A percentile compares a stretch with the other conserved stretches of the same genome.
phyloP scores from a whole-genome alignment of 306 rosid species.

The Pyrus communis region DNA sequence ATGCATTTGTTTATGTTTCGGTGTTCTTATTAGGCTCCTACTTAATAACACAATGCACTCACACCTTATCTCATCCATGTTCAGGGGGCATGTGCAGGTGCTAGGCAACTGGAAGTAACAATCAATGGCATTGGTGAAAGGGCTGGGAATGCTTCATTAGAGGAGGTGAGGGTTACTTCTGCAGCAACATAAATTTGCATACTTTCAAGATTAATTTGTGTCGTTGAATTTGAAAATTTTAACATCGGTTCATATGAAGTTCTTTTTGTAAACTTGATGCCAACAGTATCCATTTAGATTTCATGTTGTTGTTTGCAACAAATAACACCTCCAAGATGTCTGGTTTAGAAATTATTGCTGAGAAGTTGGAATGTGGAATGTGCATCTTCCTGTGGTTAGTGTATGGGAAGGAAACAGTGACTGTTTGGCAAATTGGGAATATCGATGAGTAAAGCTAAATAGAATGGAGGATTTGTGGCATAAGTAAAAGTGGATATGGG shows the following conservation, averaged over 20 bases:
- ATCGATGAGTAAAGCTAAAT: background rate
- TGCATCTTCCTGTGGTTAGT: background rate
- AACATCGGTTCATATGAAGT: background rate
- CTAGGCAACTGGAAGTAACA: constrained; percentile 95
- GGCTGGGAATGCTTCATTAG: constrained; percentile 97
- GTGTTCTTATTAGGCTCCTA: background rate
- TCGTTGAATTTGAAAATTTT: background rate
- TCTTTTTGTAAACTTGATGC: background rate
- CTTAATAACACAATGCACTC: background rate
- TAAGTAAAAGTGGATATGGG: background rate
- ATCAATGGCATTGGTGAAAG: constrained; percentile 98
- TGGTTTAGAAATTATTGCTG: background rate
- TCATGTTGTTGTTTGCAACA: background rate
- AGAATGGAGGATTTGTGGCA: background rate
- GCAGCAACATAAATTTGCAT: background rate
- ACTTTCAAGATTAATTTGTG: background rate
- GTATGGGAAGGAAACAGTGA: background rate
- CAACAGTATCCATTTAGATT: background rate
- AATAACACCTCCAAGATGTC: background rate
- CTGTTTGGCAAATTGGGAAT: background rate
- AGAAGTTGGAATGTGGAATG: background rate
- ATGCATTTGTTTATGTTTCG: constrained; percentile 4
- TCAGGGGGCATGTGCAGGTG: constrained; percentile 96
- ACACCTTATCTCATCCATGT: constrained; percentile 18
- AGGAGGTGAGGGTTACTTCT: constrained; percentile 55